A percentile compares a stretch with the other conserved stretches of the same genome.
phyloP scores from a whole-genome alignment of 106 monocot genomes.

The Platanthera guangdongensis region DNA sequence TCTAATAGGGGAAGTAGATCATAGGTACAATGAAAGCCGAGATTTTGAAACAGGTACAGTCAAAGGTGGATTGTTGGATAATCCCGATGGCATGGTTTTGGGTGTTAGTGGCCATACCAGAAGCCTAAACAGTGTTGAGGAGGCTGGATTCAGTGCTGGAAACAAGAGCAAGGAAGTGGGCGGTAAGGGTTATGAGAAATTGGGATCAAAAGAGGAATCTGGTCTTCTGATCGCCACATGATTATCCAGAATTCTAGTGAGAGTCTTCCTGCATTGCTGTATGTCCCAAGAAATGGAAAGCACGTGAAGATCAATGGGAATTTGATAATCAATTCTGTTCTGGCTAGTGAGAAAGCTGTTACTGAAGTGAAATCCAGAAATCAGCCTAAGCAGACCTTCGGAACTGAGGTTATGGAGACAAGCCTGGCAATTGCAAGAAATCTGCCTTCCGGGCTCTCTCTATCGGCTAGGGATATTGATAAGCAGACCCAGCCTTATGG shows the following conservation, averaged over 20 bases:
- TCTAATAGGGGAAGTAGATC: constrained; percentile 25
- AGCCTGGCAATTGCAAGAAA: constrained; percentile 51
- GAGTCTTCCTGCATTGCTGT: constrained; percentile 65
- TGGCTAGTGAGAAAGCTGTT: constrained; percentile 72
- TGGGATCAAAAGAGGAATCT: not conserved
- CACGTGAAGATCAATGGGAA: constrained; percentile 93
- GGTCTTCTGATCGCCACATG: constrained; percentile 11
- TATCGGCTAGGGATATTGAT: constrained; percentile 25
- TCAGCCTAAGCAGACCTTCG: constrained; percentile 11
- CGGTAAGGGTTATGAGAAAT: constrained; percentile 9
- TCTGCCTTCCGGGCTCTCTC: constrained; percentile 28
- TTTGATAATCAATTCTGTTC: constrained; percentile 89
- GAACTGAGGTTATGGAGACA: constrained; percentile 37
- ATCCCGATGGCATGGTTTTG: constrained; percentile 29
- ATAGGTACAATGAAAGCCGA: constrained; percentile 12
- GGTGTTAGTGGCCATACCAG: constrained; percentile 21
- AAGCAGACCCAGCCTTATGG: constrained; percentile 26
- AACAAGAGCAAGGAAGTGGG: constrained; percentile 5
- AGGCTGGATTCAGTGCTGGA: not conserved
- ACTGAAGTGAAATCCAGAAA: constrained; percentile 17
- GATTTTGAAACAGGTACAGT: constrained; percentile 1
- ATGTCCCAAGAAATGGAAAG: constrained; percentile 88
- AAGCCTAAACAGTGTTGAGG: constrained; percentile 9
- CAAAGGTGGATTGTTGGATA: constrained; percentile 7
- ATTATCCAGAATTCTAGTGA: constrained; percentile 38